Evolutionary conservation across 441 rosid genomes (phyloP).

Genomic region (Mallotus repandus): DNA sequence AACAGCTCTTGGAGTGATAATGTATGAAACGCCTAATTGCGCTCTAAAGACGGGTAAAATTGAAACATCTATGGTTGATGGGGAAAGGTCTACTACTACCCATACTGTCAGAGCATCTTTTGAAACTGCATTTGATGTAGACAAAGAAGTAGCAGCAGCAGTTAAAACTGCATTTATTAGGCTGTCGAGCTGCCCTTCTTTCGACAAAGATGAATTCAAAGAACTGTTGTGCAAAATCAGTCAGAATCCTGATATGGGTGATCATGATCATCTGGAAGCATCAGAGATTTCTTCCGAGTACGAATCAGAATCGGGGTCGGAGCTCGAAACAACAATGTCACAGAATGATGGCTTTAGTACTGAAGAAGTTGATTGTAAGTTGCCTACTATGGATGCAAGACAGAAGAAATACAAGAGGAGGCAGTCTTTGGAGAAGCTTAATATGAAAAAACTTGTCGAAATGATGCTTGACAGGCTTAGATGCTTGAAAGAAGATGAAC

Average conservation of each 20-base stretch:
- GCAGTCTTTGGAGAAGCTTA: constrained; percentile 61
- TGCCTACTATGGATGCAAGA: constrained; percentile 34
- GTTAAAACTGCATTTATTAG: constrained; percentile 71
- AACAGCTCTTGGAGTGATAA: constrained; percentile 74
- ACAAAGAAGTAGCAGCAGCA: constrained; percentile 89
- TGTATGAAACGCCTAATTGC: constrained; percentile 75
- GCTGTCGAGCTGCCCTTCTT: constrained; percentile 56
- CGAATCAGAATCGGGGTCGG: constrained; percentile 61
- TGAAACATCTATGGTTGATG: constrained; percentile 47
- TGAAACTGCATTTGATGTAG: constrained; percentile 87
- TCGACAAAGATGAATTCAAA: constrained; percentile 64
- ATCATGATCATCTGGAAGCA: constrained; percentile 38
- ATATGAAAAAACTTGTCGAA: constrained; percentile 50
- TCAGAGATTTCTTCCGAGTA: constrained; percentile 51
- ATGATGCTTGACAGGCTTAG: constrained; percentile 84
- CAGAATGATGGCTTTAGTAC: constrained; percentile 32
- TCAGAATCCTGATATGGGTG: constrained; percentile 62
- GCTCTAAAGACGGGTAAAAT: constrained; percentile 51
- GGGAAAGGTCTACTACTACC: constrained; percentile 51
- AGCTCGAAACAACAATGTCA: constrained; percentile 31
- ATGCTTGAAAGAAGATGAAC: constrained; percentile 78
- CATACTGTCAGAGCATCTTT: constrained; percentile 81
- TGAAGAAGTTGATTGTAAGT: constrained; percentile 28
- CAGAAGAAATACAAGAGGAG: constrained; percentile 56
- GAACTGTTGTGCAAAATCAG: constrained; percentile 68